These are phyloP conservation scores for Candida tunisiensis DNA, from an alignment of 1,139 yeast species.

Conservation along the genomic window DNA sequence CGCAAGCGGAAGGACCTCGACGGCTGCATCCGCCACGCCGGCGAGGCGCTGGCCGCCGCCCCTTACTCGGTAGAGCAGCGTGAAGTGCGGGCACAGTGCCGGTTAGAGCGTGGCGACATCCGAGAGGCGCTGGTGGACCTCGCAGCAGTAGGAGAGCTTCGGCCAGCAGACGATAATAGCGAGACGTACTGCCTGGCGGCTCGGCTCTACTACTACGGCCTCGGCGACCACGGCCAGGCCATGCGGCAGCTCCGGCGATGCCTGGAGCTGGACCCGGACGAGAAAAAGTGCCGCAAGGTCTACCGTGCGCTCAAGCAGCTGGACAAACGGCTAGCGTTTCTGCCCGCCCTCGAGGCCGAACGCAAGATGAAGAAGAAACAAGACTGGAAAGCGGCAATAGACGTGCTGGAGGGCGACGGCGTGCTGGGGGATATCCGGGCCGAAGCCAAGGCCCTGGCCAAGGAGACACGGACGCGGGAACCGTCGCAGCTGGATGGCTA, in stretches of 20 bases:
- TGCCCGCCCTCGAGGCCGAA: conserved; percentile 21
- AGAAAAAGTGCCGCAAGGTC: conserved; percentile 31
- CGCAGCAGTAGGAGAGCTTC: conserved; percentile 10
- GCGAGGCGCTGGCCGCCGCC: conserved; percentile 15
- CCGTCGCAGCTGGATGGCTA: conserved; percentile 4
- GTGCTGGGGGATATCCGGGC: conserved; percentile 1
- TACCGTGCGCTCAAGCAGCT: conserved; percentile 30
- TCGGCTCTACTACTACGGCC: conserved; percentile 30
- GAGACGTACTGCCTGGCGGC: conserved; percentile 19
- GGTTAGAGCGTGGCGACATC: conserved; percentile 12
- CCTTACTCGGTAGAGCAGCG: conserved; percentile 13
- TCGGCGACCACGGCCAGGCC: conserved; percentile 34
- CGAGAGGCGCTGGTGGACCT: conserved; percentile 20
- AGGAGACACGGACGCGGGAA: conserved; percentile 2
- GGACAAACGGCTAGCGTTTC: conserved; percentile 13
- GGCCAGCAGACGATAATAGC: conserved; percentile 10
- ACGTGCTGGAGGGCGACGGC: conserved; percentile 4
- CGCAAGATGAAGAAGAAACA: conserved; percentile 9
- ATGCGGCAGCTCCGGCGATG: conserved; percentile 38
- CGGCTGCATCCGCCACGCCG: conserved; percentile 13
- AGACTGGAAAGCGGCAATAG: conserved; percentile 6
- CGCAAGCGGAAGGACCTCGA: conserved; percentile 10
- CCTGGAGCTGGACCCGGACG: conserved; percentile 54
- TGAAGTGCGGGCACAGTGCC: conserved; percentile 17
- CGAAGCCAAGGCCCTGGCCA: conserved; percentile 1